Conservation (phyloP, 2,329 filamentous ascomycete genomes). For the Phaeosphaeriaceae sp. region DNA sequence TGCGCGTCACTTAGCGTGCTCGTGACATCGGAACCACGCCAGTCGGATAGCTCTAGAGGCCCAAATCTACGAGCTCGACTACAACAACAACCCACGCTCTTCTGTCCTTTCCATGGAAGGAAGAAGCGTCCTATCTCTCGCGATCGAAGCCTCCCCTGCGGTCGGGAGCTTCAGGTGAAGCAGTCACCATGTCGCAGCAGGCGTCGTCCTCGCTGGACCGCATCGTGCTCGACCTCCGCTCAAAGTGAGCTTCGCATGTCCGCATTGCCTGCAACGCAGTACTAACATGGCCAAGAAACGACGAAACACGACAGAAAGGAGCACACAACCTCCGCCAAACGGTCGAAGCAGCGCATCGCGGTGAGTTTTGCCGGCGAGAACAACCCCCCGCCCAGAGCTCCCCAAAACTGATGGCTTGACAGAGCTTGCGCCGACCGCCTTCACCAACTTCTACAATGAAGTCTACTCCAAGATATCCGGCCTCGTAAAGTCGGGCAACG, state of each 20-base stretch:
- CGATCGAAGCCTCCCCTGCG: slow-evolving; percentile 33
- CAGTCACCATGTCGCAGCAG: slow-evolving; percentile 47
- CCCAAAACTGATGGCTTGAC: slow-evolving; percentile 25
- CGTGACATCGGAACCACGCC: slow-evolving; percentile 18
- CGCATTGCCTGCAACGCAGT: not conserved
- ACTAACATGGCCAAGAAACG: slow-evolving; percentile 47
- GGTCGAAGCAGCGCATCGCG: slow-evolving; percentile 55
- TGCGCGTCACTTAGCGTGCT: slow-evolving; percentile 23
- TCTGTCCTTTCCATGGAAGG: slow-evolving; percentile 44
- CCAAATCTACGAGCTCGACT: slow-evolving; percentile 17
- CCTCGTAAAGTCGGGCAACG: slow-evolving; percentile 83
- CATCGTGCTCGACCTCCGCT: slow-evolving; percentile 64
- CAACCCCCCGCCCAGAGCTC: slow-evolving; percentile 17
- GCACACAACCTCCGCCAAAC: slow-evolving; percentile 52
- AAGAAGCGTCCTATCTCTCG: slow-evolving; percentile 21
- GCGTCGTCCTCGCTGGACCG: slow-evolving; percentile 55
- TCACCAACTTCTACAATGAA: slow-evolving; percentile 72
- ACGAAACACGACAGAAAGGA: slow-evolving; percentile 53
- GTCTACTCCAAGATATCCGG: slow-evolving; percentile 71
- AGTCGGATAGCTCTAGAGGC: slow-evolving; percentile 16
- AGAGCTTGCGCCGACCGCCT: slow-evolving; percentile 84
- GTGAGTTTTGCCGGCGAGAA: slow-evolving; percentile 36
- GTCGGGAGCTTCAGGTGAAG: slow-evolving; percentile 46
- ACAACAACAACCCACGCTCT: slow-evolving; percentile 11
- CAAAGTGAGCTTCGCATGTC: slow-evolving; percentile 52